Evolutionary conservation across 164 flowering plant genomes (phyloP), one percentile per base, ranked within the genome.

Genomic region (Buxus sempervirens): DNA sequence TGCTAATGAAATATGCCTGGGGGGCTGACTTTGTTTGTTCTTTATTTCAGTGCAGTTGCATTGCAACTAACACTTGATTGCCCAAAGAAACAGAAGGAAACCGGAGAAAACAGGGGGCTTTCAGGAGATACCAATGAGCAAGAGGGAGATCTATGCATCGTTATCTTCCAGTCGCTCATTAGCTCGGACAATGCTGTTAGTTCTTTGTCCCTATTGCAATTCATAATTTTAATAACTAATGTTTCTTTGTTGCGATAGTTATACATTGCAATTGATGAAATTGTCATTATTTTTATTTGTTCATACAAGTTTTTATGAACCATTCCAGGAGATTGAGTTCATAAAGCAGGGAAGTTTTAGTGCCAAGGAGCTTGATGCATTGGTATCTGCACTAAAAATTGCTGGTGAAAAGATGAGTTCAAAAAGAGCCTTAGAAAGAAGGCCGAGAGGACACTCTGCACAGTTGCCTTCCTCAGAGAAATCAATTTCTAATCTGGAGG

Each of bases 271-370:
- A 12, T 28, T 68, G 21, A 25, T 41, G 32, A 19, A 59, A 18
- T 36, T 6, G 27, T 27, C 10, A n/a, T 32, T 32, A 26, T 28
- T 56, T 24, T 5, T 32, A 7, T 32, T 61, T 68, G 64, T 20
- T 65, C 20, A 5, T 58, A 54, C 21, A 48, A 22, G 24, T 69
- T 56, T 14, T 16, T 4, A 19, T 64, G 38, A 67, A 62, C 53
- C 9, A 45, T 54, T 76, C 62, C 81, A 95, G 99, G 99, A 95
- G 82, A 86, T 95, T 80, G 99, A 92, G 78, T 92, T 95, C 72
- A 84, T 95, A 67, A 95, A 92, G 83, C 73, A 68, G 54, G 97
- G 96, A 15, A 85, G 83, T 75, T 92, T 92, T 76, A 92, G 78
- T 71, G 6, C 61, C 3, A 60, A 73, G 69, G 99, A 95, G 79